Evolutionary conservation across 139 green algal genomes (phyloP), one percentile per base, ranked within the genome.

Genomic region (Eudorina sp.): DNA sequence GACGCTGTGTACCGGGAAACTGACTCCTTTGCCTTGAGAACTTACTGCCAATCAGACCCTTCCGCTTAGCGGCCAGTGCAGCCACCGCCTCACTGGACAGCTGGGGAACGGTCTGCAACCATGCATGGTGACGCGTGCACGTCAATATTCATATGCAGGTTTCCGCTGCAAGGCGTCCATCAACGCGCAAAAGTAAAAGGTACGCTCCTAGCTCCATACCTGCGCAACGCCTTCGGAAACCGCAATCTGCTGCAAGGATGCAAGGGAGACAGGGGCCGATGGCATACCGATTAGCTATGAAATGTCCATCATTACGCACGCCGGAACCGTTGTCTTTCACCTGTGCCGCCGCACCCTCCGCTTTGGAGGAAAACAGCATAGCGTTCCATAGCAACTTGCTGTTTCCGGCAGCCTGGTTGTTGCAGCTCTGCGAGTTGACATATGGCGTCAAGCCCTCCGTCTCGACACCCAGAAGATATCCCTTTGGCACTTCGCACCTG

Each of bases 61-160:
- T 88, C 14, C 83, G 83, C 89, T 92, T 92, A 55, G 75, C 84
- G 38, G 89, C 89, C 84, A 92, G 53, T 1, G 89, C 89, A 43
- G 84, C 84, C n/a, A 78, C 89, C 0, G 82, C 55, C 48, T 84
- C 84, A 16, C 66, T 66, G 36, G 75, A 88, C 69, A 76, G 90
- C 66, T 92, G 89, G 16, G 86, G 58, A 23, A 90, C 48, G 48
- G 46, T 46, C 64, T 90, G 77, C 46, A 36, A 25, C 36, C 2
- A 79, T 79, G 21, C 11, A 55, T 13, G 3, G 55, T 34, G 9
- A 48, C 18, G 0, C 18, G 6, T 66, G 13, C 9, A 40, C 34
- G 36, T n/a, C 6, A 40, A 88, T 6, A n/a, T n/a, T n/a, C n/a
- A n/a, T n/a, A n/a, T n/a, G n/a, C n/a, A n/a, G n/a, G n/a, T n/a